Base-by-base conservation (phyloP, 75 land plant genomes). In the Adiantum capillusveneris region DNA sequence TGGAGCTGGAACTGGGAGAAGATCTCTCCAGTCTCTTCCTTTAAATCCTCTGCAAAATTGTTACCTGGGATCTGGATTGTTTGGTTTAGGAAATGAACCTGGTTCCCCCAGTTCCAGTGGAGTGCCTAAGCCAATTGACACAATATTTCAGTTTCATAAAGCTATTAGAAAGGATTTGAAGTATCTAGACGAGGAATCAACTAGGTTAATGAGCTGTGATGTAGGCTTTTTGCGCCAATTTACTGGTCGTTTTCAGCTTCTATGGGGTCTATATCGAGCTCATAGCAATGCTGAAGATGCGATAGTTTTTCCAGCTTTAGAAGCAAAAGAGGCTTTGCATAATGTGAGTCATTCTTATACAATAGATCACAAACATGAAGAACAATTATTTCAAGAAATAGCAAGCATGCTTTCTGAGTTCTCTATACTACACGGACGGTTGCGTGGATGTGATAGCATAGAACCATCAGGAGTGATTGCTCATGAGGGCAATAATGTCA, bases 211-310 rank as follows among this genome's bases (percentile, higher is more conserved):
- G 34, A 74, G 77, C 58, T 71, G 79, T 59, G 63, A 60, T 24
- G 77, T 62, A 12, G 58, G 46, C 12, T 60, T 76, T 58, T 51
- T 83, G 12, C 17, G 31, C 49, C 75, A 83, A 13, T 86, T 86
- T 31, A 28, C 18, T 17, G 69, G 59, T 46, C 71, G 81, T 6
- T 86, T 86, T 71, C 74, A 66, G 36, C 68, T 77, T 58, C 37
- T 86, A 18, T 55, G 69, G 60, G 68, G 75, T 36, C 65, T 83
- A 22, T 86, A 72, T 63, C 67, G 78, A 31, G 76, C 77, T 52
- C 90, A 86, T 45, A 86, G 86, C 54, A 74, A 83, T 60, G 80
- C 83, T 25, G 90, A 86, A 68, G 90, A 86, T 73, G 79, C 71
- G 27, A 72, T 86, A 25, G 86, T 81, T 7, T 86, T 86, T 80